Evolutionary conservation across 1,284 basidiomycete genomes (phyloP).

Genomic region (Naganishia albida): DNA sequence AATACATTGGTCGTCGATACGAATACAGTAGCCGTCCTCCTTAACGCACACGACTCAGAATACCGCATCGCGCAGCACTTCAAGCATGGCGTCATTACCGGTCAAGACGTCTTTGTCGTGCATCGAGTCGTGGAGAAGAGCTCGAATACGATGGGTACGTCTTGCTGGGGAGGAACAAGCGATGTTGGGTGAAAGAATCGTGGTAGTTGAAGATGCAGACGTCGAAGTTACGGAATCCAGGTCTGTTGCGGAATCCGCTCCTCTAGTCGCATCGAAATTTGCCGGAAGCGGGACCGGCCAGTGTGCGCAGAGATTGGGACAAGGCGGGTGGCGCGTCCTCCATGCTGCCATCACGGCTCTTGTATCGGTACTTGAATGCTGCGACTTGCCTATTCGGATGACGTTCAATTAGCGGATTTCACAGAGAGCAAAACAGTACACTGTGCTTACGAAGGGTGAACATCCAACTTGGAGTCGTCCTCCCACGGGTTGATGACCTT

Average conservation of each 20-base stretch:
- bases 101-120: conserved; percentile 21
- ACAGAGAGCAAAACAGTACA: neutral
- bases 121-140: conserved; percentile 17
- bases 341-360: conserved; percentile 49
- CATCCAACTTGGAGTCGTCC: conserved; percentile 44
- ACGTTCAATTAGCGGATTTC: neutral
- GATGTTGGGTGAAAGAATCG: neutral
- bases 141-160: conserved; percentile 8
- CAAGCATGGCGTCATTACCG: conserved; percentile 14
- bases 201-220: neutral
- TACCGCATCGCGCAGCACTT: conserved; percentile 18
- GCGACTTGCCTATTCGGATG: conserved; percentile 43
- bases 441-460: conserved; percentile 43
- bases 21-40: conserved; percentile 17
- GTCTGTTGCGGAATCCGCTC: neutral
- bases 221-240: neutral
- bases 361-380: conserved; percentile 55
- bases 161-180: neutral
- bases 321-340: conserved; percentile 50
- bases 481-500: conserved; percentile 50
- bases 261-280: conserved; percentile 26
- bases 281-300: conserved; percentile 18
- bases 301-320: conserved; percentile 25
- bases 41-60: neutral
- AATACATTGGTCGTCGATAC: conserved; percentile 15